Evolutionary conservation across 371 early-diverging fungal genomes (phyloP).

Genomic region (Syncephalastrum monosporum): DNA sequence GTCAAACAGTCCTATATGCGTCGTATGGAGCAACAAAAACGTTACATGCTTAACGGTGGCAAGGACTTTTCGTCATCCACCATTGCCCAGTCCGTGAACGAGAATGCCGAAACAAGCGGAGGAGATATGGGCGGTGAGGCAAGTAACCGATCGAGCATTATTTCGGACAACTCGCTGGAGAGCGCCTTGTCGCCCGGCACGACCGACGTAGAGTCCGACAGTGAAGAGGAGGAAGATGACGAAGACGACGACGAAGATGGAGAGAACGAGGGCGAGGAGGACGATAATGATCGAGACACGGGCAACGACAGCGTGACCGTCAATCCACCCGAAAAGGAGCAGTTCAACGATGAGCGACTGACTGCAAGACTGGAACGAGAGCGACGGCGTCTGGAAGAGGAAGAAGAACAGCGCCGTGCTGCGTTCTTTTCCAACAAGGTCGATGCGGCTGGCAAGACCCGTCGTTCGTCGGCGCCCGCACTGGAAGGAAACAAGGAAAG

Average conservation of each 20-base stretch:
- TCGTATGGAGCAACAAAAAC: slow-evolving; percentile 25
- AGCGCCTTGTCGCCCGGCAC: slow-evolving; percentile 40
- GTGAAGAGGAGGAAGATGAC: slow-evolving; percentile 10
- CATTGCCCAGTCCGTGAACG: too few species aligned
- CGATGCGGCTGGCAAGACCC: too few species aligned
- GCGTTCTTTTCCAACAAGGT: slow-evolving; percentile 22
- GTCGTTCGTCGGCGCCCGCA: background rate
- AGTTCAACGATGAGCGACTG: slow-evolving; percentile 15
- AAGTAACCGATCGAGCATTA: slow-evolving; percentile 13
- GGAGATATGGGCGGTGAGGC: background rate
- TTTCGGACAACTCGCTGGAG: slow-evolving; percentile 39
- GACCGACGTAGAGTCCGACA: slow-evolving; percentile 24
- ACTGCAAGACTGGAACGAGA: slow-evolving; percentile 19
- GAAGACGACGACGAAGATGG: slow-evolving; percentile 16
- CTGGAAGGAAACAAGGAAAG: background rate
- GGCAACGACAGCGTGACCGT: slow-evolving; percentile 2
- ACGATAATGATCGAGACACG: background rate
- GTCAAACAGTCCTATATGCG: slow-evolving; percentile 24
- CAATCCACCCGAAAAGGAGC: background rate
- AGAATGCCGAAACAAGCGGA: too few species aligned
- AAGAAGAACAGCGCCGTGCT: slow-evolving; percentile 28
- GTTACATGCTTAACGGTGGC: slow-evolving; percentile 3
- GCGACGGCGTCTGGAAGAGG: slow-evolving; percentile 30
- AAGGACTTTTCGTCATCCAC: too few species aligned
- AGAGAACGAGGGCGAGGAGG: slow-evolving; percentile 13